Evolutionary conservation across 192 early-diverging fungal genomes (phyloP).

Genomic region (Rhizophlyctis rosea): DNA sequence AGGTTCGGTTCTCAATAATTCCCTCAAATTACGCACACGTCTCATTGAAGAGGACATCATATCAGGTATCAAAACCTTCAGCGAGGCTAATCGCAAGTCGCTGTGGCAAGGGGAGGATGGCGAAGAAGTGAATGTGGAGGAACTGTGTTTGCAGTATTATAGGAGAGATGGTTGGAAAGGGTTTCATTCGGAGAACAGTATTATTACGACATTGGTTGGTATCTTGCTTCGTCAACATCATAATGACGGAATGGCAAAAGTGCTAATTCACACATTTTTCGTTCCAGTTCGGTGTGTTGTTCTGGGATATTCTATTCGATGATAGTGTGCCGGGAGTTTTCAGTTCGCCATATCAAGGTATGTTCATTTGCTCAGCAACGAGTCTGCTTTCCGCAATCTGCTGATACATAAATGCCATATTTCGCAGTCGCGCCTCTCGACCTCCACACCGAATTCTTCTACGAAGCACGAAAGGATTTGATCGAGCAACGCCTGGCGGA

Average conservation of each 20-base stretch:
- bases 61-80: conserved; percentile 23
- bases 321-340: conserved; percentile 37
- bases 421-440: conserved; percentile 33
- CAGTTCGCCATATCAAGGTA: conserved; percentile 31
- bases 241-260: background rate
- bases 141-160: conserved; percentile 29
- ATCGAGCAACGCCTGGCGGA: conserved; percentile 30
- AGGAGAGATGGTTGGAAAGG: conserved; percentile 30
- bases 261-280: background rate
- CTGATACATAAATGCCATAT: background rate
- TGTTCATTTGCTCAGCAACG: background rate
- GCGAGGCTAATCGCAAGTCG: conserved; percentile 25
- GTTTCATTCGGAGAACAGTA: conserved; percentile 37
- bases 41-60: too few species aligned
- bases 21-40: too few species aligned
- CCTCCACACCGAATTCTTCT: conserved; percentile 42
- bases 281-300: background rate
- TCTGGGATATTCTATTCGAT: conserved; percentile 40
- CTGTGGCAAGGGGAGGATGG: conserved; percentile 12
- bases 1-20: background rate
- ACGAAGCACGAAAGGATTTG: conserved; percentile 8
- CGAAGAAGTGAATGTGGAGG: conserved; percentile 31
- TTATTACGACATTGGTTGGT: conserved; percentile 42
- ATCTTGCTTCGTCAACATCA: too few species aligned
- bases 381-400: background rate